Evolutionary conservation across 1,284 basidiomycete genomes (phyloP).

Genomic region (Irpex lacteus): DNA sequence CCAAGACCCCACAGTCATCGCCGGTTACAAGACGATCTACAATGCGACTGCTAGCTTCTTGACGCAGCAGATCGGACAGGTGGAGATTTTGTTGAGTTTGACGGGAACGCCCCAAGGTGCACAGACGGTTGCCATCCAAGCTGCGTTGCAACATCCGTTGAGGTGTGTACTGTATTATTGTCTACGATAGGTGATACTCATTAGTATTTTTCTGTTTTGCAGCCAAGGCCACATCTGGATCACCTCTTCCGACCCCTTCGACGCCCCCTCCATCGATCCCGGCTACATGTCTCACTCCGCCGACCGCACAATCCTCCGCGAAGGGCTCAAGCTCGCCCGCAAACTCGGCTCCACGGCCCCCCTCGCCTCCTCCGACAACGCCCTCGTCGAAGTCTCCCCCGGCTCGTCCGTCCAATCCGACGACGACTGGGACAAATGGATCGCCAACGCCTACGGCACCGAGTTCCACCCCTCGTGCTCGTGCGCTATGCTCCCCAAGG

Average conservation of each 20-base stretch:
- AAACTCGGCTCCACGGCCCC: conserved; percentile 39
- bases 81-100: conserved; percentile 63
- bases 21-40: conserved; percentile 66
- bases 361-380: conserved; percentile 25
- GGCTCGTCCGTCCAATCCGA: conserved; percentile 39
- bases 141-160: conserved; percentile 66
- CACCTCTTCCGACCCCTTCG: conserved; percentile 52
- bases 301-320: conserved; percentile 55
- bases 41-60: conserved; percentile 45
- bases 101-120: conserved; percentile 40
- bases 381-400: conserved; percentile 37
- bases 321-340: conserved; percentile 53
- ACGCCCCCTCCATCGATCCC: conserved; percentile 58
- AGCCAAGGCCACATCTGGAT: conserved; percentile 40
- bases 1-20: conserved; percentile 45
- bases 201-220: conserved; percentile 3
- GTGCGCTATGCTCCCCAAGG: conserved; percentile 61
- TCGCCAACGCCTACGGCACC: conserved; percentile 37
- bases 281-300: conserved; percentile 54
- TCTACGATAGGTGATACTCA: conserved; percentile 6
- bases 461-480: conserved; percentile 60
- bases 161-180: conserved; percentile 29
- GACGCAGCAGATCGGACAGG: conserved; percentile 43
- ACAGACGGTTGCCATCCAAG: conserved; percentile 50
- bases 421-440: conserved; percentile 46